Evolutionary conservation across 257 asterid genomes (phyloP).

Genomic region (Anisodus tanguticus): DNA sequence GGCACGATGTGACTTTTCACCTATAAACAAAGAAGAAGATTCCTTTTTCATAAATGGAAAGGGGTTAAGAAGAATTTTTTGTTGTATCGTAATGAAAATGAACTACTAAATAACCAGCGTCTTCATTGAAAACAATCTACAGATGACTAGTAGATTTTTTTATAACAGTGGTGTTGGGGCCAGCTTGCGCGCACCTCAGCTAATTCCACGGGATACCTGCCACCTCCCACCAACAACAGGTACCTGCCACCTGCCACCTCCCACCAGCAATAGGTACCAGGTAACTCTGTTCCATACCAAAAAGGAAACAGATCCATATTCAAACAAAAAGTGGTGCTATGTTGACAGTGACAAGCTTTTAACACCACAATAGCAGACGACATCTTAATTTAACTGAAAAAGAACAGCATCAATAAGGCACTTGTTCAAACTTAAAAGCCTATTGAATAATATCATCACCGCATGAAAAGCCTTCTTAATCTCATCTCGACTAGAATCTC

Average conservation of each 20-base stretch:
- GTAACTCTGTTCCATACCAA: neutral
- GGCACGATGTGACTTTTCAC: neutral
- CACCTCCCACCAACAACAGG: no score
- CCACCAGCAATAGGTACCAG: no score
- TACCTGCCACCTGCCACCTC: no score
- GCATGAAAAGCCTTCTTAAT: slow-evolving; percentile 86
- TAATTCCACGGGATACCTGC: no score
- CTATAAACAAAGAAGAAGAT: slow-evolving; percentile 1
- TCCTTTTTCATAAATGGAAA: neutral
- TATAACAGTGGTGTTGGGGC: no score
- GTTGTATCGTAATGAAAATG: neutral
- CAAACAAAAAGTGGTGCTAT: neutral
- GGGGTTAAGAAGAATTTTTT: neutral
- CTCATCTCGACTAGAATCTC: slow-evolving; percentile 67
- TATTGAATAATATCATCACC: slow-evolving; percentile 52
- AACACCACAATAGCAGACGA: neutral
- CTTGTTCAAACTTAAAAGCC: neutral
- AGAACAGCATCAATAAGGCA: neutral
- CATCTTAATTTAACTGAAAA: neutral
- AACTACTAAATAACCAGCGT: neutral
- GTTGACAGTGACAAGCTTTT: slow-evolving; percentile 11
- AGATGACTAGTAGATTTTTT: neutral
- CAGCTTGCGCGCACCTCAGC: no score
- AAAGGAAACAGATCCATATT: slow-evolving; percentile 10
- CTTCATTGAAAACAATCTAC: neutral